These are phyloP conservation scores for Rhizopus stolonifer DNA, from an alignment of 371 early-diverging fungal genomes.

Conservation along the genomic window DNA sequence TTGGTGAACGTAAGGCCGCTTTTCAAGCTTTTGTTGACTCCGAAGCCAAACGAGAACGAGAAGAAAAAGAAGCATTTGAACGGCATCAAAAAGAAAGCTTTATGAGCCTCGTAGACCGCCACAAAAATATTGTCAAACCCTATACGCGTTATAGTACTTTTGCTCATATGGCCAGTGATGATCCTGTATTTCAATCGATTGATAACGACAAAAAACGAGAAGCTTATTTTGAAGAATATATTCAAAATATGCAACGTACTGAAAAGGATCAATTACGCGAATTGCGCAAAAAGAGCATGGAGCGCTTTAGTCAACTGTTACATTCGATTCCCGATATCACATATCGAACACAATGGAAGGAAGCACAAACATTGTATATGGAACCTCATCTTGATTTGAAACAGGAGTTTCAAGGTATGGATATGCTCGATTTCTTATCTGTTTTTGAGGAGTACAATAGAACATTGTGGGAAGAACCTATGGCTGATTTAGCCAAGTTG, in stretches of 20 bases:
- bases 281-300: slow-evolving; percentile 64
- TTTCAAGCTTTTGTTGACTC: slow-evolving; percentile 73
- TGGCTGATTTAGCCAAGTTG: slow-evolving; percentile 37
- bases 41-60: slow-evolving; percentile 53
- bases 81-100: slow-evolving; percentile 45
- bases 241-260: slow-evolving; percentile 50
- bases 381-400: slow-evolving; percentile 52
- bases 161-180: slow-evolving; percentile 38
- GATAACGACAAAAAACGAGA: slow-evolving; percentile 53
- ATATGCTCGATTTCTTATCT: slow-evolving; percentile 75
- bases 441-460: slow-evolving; percentile 80
- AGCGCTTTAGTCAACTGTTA: slow-evolving; percentile 57
- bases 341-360: slow-evolving; percentile 66
- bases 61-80: slow-evolving; percentile 43
- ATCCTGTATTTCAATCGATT: slow-evolving; percentile 52
- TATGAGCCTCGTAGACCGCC: slow-evolving; percentile 41
- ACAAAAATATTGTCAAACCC: slow-evolving; percentile 40
- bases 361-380: slow-evolving; percentile 50
- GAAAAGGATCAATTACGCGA: slow-evolving; percentile 69
- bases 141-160: slow-evolving; percentile 57
- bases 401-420: slow-evolving; percentile 69
- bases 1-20: slow-evolving; percentile 75
- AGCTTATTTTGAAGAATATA: slow-evolving; percentile 64
- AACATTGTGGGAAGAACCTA: slow-evolving; percentile 62
- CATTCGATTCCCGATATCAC: slow-evolving; percentile 65